phyloP scores from a whole-genome alignment of 768 basidiomycete genomes.

The Rhizopogon vesiculosus region DNA sequence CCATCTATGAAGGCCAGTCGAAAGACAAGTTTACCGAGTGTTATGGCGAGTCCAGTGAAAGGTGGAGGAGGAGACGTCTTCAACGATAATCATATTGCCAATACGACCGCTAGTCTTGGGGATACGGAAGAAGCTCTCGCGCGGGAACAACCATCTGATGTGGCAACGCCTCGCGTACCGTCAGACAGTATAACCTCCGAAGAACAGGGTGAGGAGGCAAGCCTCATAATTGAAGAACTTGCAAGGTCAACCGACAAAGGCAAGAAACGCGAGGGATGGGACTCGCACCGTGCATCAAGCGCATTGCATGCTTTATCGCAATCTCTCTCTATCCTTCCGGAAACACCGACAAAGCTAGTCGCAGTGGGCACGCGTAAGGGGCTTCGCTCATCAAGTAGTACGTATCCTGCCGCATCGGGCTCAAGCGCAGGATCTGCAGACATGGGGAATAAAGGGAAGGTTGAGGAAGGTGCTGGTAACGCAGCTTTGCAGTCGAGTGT shows the following conservation, averaged over 20 bases:
- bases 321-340: conserved; percentile 50
- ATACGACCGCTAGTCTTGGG: background rate
- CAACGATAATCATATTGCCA: background rate
- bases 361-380: conserved; percentile 47
- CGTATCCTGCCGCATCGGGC: conserved; percentile 25
- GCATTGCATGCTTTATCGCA: conserved; percentile 59
- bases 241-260: conserved; percentile 14
- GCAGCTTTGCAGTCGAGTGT: conserved; percentile 5
- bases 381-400: conserved; percentile 38
- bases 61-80: conserved; percentile 14
- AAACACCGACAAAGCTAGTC: conserved; percentile 28
- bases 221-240: conserved; percentile 9
- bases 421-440: conserved; percentile 13
- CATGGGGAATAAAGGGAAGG: conserved; percentile 1
- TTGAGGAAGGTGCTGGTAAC: conserved; percentile 14
- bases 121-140: conserved; percentile 1
- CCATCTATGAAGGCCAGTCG: conserved; percentile 30
- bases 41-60: conserved; percentile 44
- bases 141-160: conserved; percentile 1
- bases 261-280: conserved; percentile 12
- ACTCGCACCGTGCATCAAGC: conserved; percentile 23
- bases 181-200: conserved; percentile 12
- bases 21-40: conserved; percentile 39
- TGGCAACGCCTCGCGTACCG: conserved; percentile 7
- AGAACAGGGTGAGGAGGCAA: conserved; percentile 4